Evolutionary conservation across 257 asterid genomes (phyloP).

Genomic region (Anisodus tanguticus): DNA sequence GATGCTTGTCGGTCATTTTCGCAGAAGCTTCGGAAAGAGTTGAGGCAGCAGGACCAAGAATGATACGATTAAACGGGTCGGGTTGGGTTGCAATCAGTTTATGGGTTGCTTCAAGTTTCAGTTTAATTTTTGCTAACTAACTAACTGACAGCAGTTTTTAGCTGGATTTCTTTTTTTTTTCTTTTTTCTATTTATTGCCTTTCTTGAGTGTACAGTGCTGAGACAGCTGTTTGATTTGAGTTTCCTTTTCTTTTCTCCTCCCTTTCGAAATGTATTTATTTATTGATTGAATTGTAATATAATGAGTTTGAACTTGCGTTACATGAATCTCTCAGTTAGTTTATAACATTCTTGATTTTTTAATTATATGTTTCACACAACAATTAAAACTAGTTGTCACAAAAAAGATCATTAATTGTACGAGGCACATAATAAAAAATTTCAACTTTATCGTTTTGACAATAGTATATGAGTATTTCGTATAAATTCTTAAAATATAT

Average conservation of each 20-base stretch:
- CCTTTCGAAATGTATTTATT: conserved; percentile 33
- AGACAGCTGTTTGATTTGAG: conserved; percentile 38
- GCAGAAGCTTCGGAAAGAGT: conserved; percentile 76
- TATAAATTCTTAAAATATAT: too few relatives aligned
- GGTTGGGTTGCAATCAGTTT: conserved; percentile 6
- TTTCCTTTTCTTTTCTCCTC: neutral
- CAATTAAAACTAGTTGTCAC: too few relatives aligned
- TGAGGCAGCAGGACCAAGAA: conserved; percentile 67
- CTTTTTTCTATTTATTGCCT: neutral
- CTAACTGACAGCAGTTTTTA: conserved; percentile 33
- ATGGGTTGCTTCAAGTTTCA: conserved; percentile 34
- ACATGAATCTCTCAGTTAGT: neutral
- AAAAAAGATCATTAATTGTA: too few relatives aligned
- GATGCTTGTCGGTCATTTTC: conserved; percentile 87
- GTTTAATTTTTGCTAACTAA: conserved; percentile 11
- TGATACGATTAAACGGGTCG: conserved; percentile 37
- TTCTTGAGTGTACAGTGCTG: conserved; percentile 64
- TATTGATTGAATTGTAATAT: conserved; percentile 44
- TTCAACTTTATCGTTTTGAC: neutral
- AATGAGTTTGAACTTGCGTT: conserved; percentile 35
- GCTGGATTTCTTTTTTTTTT: neutral
- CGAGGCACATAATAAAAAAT: too few relatives aligned
- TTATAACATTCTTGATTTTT: neutral
- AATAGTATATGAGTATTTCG: neutral
- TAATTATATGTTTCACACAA: too few relatives aligned